Evolutionary conservation across 257 asterid species (phyloP).

Genomic region (Nemophila menziesii): DNA sequence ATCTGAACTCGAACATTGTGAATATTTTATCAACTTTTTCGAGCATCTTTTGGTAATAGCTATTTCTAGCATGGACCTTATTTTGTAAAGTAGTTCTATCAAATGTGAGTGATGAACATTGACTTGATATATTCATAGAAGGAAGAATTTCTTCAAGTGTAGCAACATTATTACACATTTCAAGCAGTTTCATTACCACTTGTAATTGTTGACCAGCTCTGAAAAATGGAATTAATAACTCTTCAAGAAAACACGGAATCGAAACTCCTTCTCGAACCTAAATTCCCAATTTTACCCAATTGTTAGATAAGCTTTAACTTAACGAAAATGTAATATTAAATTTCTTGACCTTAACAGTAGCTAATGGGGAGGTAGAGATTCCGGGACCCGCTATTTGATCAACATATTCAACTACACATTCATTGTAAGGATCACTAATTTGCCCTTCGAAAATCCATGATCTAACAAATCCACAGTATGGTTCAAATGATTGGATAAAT

Average conservation of each 20-base stretch:
- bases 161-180: conserved; percentile 36
- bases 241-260: conserved; percentile 78
- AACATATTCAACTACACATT: conserved; percentile 65
- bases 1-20: conserved; percentile 48
- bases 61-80: conserved; percentile 48
- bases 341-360: conserved; percentile 54
- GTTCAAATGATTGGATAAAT: conserved; percentile 77
- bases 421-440: conserved; percentile 63
- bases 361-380: conserved; percentile 39
- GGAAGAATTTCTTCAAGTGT: conserved; percentile 59
- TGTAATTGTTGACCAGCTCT: conserved; percentile 99
- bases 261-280: conserved; percentile 78
- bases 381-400: conserved; percentile 26
- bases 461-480: conserved; percentile 75
- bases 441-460: conserved; percentile 88
- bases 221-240: conserved; percentile 58
- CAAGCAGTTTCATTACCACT: conserved; percentile 73
- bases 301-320: conserved; percentile 17
- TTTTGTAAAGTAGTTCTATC: conserved; percentile 53
- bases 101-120: conserved; percentile 58
- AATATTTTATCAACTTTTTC: conserved; percentile 50
- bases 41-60: conserved; percentile 57
- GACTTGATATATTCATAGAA: conserved; percentile 38
- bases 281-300: conserved; percentile 15
- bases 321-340: conserved; percentile 12